These are phyloP conservation scores for Botrytis aclada DNA, from an alignment of 2,329 filamentous ascomycete species.

Conservation along the genomic window DNA sequence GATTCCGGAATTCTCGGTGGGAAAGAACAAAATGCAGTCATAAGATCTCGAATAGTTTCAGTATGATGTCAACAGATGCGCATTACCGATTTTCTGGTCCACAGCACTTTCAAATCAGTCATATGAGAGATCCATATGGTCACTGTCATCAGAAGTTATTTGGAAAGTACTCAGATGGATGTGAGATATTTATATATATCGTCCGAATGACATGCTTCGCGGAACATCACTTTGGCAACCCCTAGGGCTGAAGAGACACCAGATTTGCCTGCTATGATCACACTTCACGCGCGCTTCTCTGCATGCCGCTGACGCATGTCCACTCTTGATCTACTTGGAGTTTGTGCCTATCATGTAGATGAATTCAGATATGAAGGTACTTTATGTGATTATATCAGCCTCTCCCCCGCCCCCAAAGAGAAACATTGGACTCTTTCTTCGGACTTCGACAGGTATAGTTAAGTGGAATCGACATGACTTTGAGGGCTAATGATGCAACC, in stretches of 20 bases:
- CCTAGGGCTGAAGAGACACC: accelerated
- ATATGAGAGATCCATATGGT: not conserved
- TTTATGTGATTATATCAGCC: no score
- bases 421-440: no score
- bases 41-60: not conserved
- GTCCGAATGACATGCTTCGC: not conserved
- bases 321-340: not conserved
- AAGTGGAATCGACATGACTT: no score
- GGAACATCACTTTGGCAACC: not conserved
- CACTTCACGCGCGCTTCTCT: not conserved
- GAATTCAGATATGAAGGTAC: no score
- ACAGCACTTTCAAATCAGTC: not conserved
- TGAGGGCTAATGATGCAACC: no score
- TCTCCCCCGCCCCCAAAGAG: no score
- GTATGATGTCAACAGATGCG: not conserved
- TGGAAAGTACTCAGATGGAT: not conserved
- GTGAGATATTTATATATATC: no score
- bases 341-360: not conserved
- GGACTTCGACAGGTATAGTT: no score
- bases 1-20: not conserved
- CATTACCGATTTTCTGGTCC: not conserved
- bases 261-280: not conserved
- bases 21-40: not conserved
- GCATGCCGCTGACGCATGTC: not conserved
- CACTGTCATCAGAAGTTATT: not conserved